These are phyloP conservation scores for Gomphus bonarii DNA, from an alignment of 1,284 basidiomycete genomes.

Conservation along the genomic window DNA sequence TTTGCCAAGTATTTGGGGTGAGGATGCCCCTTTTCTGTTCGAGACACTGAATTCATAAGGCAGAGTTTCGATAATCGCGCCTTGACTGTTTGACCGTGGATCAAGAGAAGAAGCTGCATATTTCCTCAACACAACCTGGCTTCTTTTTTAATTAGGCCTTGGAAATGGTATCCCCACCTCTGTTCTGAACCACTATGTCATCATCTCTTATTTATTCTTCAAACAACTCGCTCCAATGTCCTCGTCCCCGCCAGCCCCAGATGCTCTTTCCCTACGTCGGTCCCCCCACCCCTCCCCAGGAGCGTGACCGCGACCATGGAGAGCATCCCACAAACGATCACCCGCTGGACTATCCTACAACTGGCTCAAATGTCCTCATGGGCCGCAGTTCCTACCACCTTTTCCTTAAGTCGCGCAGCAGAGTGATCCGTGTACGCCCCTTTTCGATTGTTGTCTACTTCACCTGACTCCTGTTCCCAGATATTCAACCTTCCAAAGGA, in stretches of 20 bases:
- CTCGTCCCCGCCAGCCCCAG: constrained; percentile 16
- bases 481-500: constrained; percentile 27
- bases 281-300: constrained; percentile 24
- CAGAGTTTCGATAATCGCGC: too few relatives aligned
- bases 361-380: constrained; percentile 19
- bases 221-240: constrained; percentile 20
- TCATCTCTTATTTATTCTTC: constrained; percentile 11
- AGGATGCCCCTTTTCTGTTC: too few relatives aligned
- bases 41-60: too few relatives aligned
- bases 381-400: constrained; percentile 25
- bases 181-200: constrained; percentile 12
- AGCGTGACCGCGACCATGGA: background rate
- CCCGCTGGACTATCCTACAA: constrained; percentile 28
- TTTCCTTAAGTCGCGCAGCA: constrained; percentile 38
- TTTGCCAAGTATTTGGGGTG: too few relatives aligned
- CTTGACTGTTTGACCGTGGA: too few relatives aligned
- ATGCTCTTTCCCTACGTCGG: constrained; percentile 17
- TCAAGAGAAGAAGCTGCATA: too few relatives aligned
- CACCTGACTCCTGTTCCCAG: constrained; percentile 12
- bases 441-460: constrained; percentile 4
- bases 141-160: too few relatives aligned
- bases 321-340: constrained; percentile 16
- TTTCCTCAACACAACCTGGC: too few relatives aligned
- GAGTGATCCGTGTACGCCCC: constrained; percentile 36
- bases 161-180: too few relatives aligned